These are phyloP conservation scores for Scheffersomyces lignosus DNA, from an alignment of 805 yeast species.

Conservation along the genomic window DNA sequence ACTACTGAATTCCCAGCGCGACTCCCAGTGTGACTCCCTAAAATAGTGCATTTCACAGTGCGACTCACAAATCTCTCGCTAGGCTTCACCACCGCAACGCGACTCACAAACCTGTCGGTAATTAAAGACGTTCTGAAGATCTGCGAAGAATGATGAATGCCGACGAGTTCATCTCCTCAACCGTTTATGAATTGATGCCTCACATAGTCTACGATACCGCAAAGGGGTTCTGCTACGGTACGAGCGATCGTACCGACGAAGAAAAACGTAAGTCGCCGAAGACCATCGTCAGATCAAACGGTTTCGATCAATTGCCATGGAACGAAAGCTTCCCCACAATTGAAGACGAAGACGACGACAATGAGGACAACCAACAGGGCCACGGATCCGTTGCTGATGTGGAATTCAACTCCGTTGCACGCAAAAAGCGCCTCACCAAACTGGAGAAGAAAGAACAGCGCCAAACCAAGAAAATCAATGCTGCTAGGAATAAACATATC, in stretches of 20 bases:
- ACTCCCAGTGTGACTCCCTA: no score
- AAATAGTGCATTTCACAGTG: no score
- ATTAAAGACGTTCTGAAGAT: no score
- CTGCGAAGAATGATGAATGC: no score
- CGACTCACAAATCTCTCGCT: no score
- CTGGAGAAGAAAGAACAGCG: slow-evolving; percentile 9
- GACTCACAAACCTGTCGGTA: no score
- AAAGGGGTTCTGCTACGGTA: slow-evolving; percentile 17
- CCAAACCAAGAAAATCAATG: slow-evolving; percentile 16
- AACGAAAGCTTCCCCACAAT: neutral
- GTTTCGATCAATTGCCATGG: slow-evolving; percentile 12
- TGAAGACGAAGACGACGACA: neutral
- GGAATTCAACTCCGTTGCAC: no score
- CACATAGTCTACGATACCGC: slow-evolving; percentile 12
- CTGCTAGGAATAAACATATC: slow-evolving; percentile 15
- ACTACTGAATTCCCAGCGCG: no score
- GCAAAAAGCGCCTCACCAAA: slow-evolving; percentile 4
- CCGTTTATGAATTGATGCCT: slow-evolving; percentile 8
- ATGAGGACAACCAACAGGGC: neutral
- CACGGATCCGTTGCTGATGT: no score
- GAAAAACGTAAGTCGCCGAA: neutral
- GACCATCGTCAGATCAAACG: slow-evolving; percentile 5
- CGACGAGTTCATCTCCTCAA: no score
- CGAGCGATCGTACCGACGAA: neutral
- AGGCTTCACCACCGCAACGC: no score